A percentile compares a stretch with the other conserved stretches of the same genome.
Evolutionary conservation across 192 early-diverging fungal species (phyloP).

Genomic region (Podila epigama): DNA sequence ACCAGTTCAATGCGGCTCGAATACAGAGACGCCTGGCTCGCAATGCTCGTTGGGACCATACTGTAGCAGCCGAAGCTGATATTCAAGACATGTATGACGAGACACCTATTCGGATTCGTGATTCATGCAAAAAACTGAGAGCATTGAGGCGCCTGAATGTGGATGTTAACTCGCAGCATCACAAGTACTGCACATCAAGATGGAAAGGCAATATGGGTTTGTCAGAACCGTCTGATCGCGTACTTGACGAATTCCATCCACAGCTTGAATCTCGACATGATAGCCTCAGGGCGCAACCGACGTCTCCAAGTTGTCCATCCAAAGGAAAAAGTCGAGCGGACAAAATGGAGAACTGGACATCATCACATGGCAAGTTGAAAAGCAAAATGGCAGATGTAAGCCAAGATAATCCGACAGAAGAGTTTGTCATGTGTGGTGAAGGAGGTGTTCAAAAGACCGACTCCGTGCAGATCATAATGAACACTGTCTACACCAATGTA

Average conservation of each 20-base stretch:
- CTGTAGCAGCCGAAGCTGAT: not conserved
- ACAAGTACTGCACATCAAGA: constrained; percentile 4
- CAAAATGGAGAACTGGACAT: too few species aligned
- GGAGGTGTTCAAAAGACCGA: too few species aligned
- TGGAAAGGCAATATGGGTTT: constrained; percentile 16
- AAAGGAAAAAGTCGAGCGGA: too few species aligned
- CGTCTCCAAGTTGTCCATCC: too few species aligned
- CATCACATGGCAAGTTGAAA: too few species aligned
- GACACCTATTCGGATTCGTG: constrained; percentile 19
- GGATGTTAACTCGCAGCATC: constrained; percentile 23
- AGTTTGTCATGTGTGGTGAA: too few species aligned
- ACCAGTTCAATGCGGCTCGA: not conserved
- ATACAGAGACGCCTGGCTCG: not conserved
- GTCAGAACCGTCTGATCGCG: not conserved
- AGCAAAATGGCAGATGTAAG: too few species aligned
- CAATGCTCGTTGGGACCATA: not conserved
- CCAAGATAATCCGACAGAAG: too few species aligned
- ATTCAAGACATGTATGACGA: constrained; percentile 10
- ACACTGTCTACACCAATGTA: not conserved
- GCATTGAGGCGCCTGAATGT: constrained; percentile 9
- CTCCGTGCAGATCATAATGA: too few species aligned
- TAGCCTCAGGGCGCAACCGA: too few species aligned
- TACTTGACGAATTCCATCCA: not conserved
- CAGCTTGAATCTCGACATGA: too few species aligned
- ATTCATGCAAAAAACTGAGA: constrained; percentile 4